phyloP scores from a whole-genome alignment of 2,329 filamentous ascomycete species.

The Aureobasidium subglaciale region DNA sequence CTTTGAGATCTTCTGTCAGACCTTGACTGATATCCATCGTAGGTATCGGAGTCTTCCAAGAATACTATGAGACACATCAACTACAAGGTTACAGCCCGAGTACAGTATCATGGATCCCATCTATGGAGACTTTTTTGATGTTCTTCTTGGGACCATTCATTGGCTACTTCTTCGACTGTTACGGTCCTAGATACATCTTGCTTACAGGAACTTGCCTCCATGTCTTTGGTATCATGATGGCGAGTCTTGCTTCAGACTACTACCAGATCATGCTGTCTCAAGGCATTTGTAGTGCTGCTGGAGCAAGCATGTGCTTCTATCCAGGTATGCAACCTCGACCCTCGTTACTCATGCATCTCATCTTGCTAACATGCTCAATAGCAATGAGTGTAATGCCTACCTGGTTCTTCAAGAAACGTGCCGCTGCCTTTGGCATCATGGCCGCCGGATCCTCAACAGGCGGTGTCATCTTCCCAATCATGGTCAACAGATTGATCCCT shows the following conservation, averaged over 20 bases:
- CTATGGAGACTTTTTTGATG: slow-evolving; percentile 43
- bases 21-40: neutral
- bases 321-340: slow-evolving; percentile 22
- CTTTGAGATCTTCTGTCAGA: too few relatives aligned
- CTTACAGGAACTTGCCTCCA: slow-evolving; percentile 48
- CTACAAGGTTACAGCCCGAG: slow-evolving; percentile 33
- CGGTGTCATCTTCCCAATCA: slow-evolving; percentile 55
- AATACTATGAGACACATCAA: slow-evolving; percentile 40
- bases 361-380: neutral
- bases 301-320: slow-evolving; percentile 45
- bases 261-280: slow-evolving; percentile 51
- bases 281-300: slow-evolving; percentile 46
- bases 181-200: slow-evolving; percentile 53
- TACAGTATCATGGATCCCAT: slow-evolving; percentile 42
- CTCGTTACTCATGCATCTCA: neutral
- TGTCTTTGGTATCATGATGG: slow-evolving; percentile 59
- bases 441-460: slow-evolving; percentile 45
- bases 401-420: slow-evolving; percentile 45
- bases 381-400: slow-evolving; percentile 37
- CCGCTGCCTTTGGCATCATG: slow-evolving; percentile 43
- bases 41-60: slow-evolving; percentile 39
- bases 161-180: slow-evolving; percentile 57
- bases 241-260: slow-evolving; percentile 48
- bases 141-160: slow-evolving; percentile 52
- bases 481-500: slow-evolving; percentile 49